phyloP scores from a whole-genome alignment of 108 stramenopile species.

The Conticribra guillardii region DNA sequence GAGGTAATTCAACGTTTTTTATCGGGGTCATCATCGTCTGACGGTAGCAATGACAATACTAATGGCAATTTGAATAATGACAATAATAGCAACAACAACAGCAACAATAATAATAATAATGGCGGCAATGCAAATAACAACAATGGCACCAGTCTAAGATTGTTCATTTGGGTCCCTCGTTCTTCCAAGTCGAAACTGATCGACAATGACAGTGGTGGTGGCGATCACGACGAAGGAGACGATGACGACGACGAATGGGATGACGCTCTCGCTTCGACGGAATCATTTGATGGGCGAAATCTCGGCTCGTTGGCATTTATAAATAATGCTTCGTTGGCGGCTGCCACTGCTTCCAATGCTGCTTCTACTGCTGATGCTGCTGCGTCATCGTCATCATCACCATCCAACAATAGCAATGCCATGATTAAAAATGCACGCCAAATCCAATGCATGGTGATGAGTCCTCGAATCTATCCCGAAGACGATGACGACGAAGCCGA shows the following conservation, averaged over 20 bases:
- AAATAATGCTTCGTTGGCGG: constrained; percentile 14
- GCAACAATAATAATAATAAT: no score
- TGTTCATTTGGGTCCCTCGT: constrained; percentile 39
- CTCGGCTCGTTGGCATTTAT: constrained; percentile 41
- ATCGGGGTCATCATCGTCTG: constrained; percentile 10
- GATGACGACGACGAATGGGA: constrained; percentile 20
- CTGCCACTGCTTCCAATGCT: constrained; percentile 11
- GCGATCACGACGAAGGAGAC: background rate
- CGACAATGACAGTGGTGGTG: background rate
- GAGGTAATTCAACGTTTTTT: constrained; percentile 28
- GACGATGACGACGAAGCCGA: constrained; percentile 16
- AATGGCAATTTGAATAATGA: background rate
- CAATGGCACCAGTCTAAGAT: constrained; percentile 1
- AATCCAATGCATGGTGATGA: constrained; percentile 55
- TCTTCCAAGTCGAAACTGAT: background rate
- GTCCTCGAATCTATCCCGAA: constrained; percentile 35
- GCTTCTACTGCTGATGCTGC: background rate
- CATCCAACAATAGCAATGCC: background rate
- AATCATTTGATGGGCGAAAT: constrained; percentile 37
- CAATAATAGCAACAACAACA: no score
- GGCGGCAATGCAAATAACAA: background rate
- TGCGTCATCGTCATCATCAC: background rate
- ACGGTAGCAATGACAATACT: background rate
- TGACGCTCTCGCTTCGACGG: constrained; percentile 45
- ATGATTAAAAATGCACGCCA: constrained; percentile 12